Evolutionary conservation across 2,329 filamentous ascomycete genomes (phyloP).

Genomic region (Sordariomycetes sp.): DNA sequence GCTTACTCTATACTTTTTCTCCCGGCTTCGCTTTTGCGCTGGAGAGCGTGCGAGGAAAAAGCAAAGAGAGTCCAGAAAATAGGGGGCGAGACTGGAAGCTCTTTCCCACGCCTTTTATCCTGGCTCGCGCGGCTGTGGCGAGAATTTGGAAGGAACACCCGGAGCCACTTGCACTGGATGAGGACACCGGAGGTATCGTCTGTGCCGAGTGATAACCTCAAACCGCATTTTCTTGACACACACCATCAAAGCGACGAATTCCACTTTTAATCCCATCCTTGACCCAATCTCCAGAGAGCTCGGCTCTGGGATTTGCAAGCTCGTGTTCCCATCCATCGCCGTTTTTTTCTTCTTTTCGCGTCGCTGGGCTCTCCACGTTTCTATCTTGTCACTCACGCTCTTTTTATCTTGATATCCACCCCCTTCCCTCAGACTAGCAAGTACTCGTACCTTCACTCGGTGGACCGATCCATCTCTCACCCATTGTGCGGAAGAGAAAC

Average conservation of each 20-base stretch:
- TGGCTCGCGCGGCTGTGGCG: not conserved
- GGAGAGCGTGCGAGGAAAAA: not conserved
- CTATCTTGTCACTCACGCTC: slow-evolving; percentile 4
- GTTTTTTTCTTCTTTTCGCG: slow-evolving; percentile 9
- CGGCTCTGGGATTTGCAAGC: slow-evolving; percentile 15
- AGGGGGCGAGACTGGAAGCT: not conserved
- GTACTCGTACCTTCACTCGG: slow-evolving; percentile 12
- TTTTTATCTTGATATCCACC: not conserved
- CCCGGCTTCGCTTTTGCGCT: not conserved
- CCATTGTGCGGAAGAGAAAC: slow-evolving; percentile 3
- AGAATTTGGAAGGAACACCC: not conserved
- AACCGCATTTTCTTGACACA: not conserved
- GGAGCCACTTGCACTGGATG: not conserved
- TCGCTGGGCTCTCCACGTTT: not conserved
- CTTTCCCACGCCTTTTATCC: not conserved
- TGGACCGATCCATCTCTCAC: slow-evolving; percentile 8
- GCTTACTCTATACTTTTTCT: not conserved
- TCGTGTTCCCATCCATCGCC: slow-evolving; percentile 8
- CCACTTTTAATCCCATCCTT: slow-evolving; percentile 14
- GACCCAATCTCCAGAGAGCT: slow-evolving; percentile 12
- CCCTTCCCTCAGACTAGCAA: slow-evolving; percentile 8
- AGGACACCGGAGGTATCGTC: not conserved
- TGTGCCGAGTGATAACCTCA: not conserved
- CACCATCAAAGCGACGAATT: slow-evolving; percentile 2
- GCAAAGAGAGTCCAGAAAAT: not conserved